Base-by-base conservation (phyloP, 768 basidiomycete genomes). In the Imleria badia region DNA sequence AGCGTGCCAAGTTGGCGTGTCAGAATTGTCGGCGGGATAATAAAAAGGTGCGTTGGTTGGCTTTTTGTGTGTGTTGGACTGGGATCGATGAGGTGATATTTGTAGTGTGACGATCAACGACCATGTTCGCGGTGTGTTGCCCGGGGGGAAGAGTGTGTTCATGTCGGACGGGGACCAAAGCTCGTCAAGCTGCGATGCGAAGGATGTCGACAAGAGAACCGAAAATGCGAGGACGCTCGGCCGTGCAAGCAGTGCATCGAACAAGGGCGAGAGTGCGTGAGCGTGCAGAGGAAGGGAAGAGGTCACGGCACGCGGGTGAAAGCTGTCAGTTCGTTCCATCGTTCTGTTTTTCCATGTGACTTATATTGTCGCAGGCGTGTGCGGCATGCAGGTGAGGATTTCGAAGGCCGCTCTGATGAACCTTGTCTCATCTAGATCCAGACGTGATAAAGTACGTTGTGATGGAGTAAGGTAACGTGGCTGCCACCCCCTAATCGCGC, bases 381-480 rank as follows among this genome's bases (percentile, higher is more conserved):
- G 72, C 77, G 54, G 78, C 71, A 58, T 85, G 84, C 77, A 83
- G 83, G 83, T 75, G 72, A 69, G 72, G 60, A 39, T 39, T 34
- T 38, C 48, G 34, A 43, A 59, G 36, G 38, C 50, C 44, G 44
- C 35, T 42, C 38, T 48, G 41, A 48, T 40, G 45, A 56, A 30
- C 20, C 35, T 47, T 11, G 51, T 60, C 55, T 64, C 48, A 60
- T 50, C 57, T 49, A 56, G 59, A 51, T 53, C 45, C 56, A 85
- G 84, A 69, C 81, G 79, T 33, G 80, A 84, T 66, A 86, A 86
- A 66, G 77, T 82, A 54, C 78, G 82, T 5, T 86, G 85, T 64
- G 80, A 83, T 61, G 84, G 84, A 15, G 68, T 74, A 54, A 77
- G 81, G 83, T 83, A 66, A 60, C 64, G 59, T 54, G 34, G 48